Evolutionary conservation across 306 rosid genomes (phyloP).

Genomic region (Rosa rugosa): DNA sequence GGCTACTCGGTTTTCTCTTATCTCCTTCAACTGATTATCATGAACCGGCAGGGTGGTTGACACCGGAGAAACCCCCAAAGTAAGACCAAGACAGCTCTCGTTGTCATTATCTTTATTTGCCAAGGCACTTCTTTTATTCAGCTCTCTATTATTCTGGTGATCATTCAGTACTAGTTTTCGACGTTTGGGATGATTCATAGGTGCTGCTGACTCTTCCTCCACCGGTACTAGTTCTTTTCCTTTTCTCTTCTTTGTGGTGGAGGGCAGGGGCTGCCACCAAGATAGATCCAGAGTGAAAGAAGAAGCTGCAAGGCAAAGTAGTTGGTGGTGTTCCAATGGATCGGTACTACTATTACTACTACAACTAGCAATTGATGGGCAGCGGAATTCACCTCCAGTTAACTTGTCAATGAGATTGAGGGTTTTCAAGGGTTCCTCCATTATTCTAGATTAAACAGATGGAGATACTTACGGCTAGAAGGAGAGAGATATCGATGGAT

Average conservation of each 20-base stretch:
- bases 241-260: neutral
- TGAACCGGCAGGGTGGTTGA: neutral
- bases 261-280: neutral
- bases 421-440: neutral
- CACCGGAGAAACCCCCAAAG: neutral
- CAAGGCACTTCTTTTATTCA: neutral
- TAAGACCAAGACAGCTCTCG: neutral
- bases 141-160: neutral
- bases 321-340: neutral
- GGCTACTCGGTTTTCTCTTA: neutral
- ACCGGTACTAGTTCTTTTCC: neutral
- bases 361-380: neutral
- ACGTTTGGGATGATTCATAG: neutral
- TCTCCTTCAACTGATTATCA: neutral
- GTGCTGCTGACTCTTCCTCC: neutral
- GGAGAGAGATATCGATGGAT: neutral
- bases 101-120: neutral
- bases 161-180: neutral
- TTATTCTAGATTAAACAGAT: neutral
- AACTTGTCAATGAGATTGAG: conserved; percentile 1
- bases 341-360: neutral
- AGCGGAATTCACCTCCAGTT: neutral
- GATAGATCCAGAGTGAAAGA: neutral
- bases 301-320: neutral
- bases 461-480: neutral